These are phyloP conservation scores for Pythium diclinum DNA, from an alignment of 352 stramenopile genomes.

Conservation along the genomic window DNA sequence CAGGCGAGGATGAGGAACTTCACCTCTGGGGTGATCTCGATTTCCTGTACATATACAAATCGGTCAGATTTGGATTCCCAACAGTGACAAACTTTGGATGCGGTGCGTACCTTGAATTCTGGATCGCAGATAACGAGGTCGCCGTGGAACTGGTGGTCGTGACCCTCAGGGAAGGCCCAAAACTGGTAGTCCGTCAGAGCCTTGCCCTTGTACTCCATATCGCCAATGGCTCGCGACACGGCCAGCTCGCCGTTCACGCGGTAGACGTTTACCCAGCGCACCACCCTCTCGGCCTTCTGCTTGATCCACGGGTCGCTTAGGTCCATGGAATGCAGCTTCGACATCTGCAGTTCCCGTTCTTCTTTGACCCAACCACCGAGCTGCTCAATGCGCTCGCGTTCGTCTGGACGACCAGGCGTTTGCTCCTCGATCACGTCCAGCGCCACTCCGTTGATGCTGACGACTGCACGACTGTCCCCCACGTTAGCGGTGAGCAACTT, in stretches of 20 bases:
- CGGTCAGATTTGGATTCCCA: not conserved
- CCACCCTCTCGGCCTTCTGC: conserved; percentile 72
- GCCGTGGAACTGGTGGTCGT: conserved; percentile 74
- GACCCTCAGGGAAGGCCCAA: conserved; percentile 81
- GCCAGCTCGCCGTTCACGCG: conserved; percentile 91
- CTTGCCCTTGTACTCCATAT: conserved; percentile 90
- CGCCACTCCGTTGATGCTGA: conserved; percentile 73
- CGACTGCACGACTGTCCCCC: conserved; percentile 84
- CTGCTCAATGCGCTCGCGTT: conserved; percentile 67
- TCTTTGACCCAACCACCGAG: conserved; percentile 80
- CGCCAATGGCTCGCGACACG: conserved; percentile 89
- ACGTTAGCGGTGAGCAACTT: conserved; percentile 83
- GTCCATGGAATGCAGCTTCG: conserved; percentile 87
- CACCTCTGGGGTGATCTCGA: conserved; percentile 86
- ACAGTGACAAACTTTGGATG: not conserved
- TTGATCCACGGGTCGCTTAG: conserved; percentile 84
- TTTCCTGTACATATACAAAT: conserved; percentile 45
- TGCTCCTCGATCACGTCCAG: conserved; percentile 89
- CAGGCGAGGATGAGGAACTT: conserved; percentile 91
- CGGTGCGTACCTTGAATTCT: conserved; percentile 61
- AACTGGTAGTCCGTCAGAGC: conserved; percentile 73
- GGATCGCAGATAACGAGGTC: conserved; percentile 85
- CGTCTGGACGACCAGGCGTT: conserved; percentile 68
- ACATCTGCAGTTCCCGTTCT: conserved; percentile 85
- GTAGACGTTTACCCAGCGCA: conserved; percentile 85